A percentile compares a stretch with the other conserved stretches of the same genome.
Evolutionary conservation across 352 stramenopile genomes (phyloP).

Genomic region (Pythium aquatile): DNA sequence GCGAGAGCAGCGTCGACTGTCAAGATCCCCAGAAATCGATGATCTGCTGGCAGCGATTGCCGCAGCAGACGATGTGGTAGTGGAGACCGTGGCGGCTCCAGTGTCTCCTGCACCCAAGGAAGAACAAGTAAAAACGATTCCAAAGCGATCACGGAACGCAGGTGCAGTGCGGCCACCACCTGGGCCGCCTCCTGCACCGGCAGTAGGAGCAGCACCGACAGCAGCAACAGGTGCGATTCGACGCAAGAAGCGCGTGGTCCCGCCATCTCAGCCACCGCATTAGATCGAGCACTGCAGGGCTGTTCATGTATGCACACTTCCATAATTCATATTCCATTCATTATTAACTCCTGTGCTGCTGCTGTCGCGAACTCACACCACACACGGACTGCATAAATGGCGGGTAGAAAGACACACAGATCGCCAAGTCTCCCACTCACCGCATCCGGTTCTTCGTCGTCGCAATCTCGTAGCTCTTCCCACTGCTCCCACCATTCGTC

Average conservation of each 20-base stretch:
- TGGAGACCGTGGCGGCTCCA: neutral
- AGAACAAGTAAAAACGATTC: neutral
- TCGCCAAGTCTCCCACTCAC: too few relatives aligned
- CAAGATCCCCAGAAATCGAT: constrained; percentile 19
- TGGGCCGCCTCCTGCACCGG: neutral
- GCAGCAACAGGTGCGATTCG: neutral
- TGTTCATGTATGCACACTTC: too few relatives aligned
- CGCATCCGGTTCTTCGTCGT: too few relatives aligned
- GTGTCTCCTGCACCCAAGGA: neutral
- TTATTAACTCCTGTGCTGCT: too few relatives aligned
- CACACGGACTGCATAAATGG: too few relatives aligned
- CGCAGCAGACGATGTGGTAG: constrained; percentile 11
- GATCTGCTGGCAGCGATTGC: constrained; percentile 20
- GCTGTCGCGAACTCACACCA: too few relatives aligned
- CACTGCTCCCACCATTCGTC: too few relatives aligned
- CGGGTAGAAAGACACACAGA: too few relatives aligned
- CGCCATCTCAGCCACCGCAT: neutral
- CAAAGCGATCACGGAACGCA: neutral
- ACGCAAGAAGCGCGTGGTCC: neutral
- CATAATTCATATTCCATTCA: too few relatives aligned
- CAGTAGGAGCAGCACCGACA: neutral
- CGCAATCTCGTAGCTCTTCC: too few relatives aligned
- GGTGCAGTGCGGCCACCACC: neutral
- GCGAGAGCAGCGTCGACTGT: constrained; percentile 1
- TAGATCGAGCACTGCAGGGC: neutral